These are phyloP conservation scores for Talaromyces verruculosus DNA, from an alignment of 2,329 filamentous ascomycete genomes.

Conservation along the genomic window DNA sequence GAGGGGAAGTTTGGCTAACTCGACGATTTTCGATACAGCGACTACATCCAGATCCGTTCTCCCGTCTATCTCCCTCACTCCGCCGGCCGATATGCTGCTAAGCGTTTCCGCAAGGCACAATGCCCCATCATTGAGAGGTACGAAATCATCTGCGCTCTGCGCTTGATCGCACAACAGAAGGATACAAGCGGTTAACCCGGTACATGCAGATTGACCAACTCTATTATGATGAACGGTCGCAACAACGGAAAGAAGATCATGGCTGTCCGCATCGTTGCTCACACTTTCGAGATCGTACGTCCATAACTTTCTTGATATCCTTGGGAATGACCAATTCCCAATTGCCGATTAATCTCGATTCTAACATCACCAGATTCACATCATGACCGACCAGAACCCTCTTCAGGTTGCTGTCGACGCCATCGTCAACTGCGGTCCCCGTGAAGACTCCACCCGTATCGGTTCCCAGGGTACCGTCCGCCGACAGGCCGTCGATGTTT, in stretches of 20 bases:
- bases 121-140: conserved; percentile 98
- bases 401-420: conserved; percentile 99
- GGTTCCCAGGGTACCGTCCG: conserved; percentile 99
- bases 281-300: conserved; percentile 99
- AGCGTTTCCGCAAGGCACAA: conserved; percentile 99
- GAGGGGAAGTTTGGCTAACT: conserved; percentile 33
- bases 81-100: conserved; percentile 95
- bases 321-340: neutral
- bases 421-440: conserved; percentile 99
- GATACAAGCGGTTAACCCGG: conserved; percentile 3
- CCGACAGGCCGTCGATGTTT: conserved; percentile 99
- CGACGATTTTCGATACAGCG: conserved; percentile 58
- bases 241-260: conserved; percentile 99
- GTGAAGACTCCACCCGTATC: conserved; percentile 99
- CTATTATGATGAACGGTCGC: conserved; percentile 99
- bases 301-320: neutral
- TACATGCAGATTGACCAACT: conserved; percentile 77
- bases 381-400: conserved; percentile 99
- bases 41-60: conserved; percentile 99
- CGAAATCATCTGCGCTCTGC: neutral
- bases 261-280: conserved; percentile 98
- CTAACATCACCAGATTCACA: conserved; percentile 73
- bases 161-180: neutral
- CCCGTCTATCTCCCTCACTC: conserved; percentile 99
- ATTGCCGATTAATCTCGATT: neutral